Conservation (phyloP, 805 yeast genomes). For the Priceomyces carsonii region DNA sequence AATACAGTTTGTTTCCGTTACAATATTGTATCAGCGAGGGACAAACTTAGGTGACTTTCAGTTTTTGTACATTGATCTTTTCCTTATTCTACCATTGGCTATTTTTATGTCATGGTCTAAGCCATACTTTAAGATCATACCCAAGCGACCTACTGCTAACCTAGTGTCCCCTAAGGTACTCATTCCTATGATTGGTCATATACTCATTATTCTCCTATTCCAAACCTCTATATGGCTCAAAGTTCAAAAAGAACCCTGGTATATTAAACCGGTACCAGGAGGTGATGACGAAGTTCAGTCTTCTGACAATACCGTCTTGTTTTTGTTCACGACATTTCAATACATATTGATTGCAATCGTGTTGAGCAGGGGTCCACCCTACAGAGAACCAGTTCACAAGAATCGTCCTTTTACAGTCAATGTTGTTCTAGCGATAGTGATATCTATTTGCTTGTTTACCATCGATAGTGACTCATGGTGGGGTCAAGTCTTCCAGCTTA, state of each 20-base stretch:
- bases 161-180: constrained; percentile 86
- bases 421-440: constrained; percentile 46
- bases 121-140: constrained; percentile 60
- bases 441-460: constrained; percentile 57
- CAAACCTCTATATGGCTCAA: constrained; percentile 69
- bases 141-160: constrained; percentile 91
- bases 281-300: constrained; percentile 78
- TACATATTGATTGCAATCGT: constrained; percentile 82
- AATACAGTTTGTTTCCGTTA: constrained; percentile 87
- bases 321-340: constrained; percentile 81
- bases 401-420: constrained; percentile 74
- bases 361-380: constrained; percentile 93
- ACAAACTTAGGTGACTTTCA: constrained; percentile 96
- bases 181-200: constrained; percentile 79
- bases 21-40: constrained; percentile 83
- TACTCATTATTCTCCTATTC: constrained; percentile 58
- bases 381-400: constrained; percentile 69
- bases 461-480: constrained; percentile 51
- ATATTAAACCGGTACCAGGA: constrained; percentile 75
- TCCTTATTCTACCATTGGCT: constrained; percentile 90
- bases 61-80: constrained; percentile 88
- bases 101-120: constrained; percentile 97
- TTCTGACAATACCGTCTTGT: constrained; percentile 86
- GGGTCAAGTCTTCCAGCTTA: constrained; percentile 76
- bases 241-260: constrained; percentile 69